Evolutionary conservation across 2,329 filamentous ascomycete genomes (phyloP), one percentile per base, ranked within the genome.

Genomic region (Trichoderma gracile): DNA sequence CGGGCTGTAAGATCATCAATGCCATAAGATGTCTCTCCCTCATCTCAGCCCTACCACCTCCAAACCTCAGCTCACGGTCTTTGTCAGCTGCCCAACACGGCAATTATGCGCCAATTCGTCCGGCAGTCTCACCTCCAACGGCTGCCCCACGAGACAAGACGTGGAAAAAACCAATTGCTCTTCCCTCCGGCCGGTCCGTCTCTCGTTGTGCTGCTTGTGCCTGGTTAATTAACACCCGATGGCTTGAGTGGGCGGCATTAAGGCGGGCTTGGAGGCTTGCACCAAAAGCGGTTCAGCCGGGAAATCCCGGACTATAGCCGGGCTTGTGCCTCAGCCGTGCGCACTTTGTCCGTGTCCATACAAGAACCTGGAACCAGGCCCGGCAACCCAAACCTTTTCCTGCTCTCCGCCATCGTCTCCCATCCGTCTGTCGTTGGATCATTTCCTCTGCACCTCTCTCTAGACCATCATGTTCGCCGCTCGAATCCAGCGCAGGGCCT

Each of bases 401-500:
- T 33, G 15, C 40, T 40, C 57, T 54, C 21, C 40, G 56, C 60
- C 54, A 65, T 42, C 46, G 52, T 67, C 50, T 38, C 50, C 65
- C 65, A 66, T 63, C 58, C 63, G 5, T 45, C 58, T 23, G 40
- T 65, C 42, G n/a, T 63, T 56, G 53, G 50, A 56, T 38, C 50
- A 63, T 56, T 56, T 63, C 42, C 21, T 46, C 33, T 38, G 46
- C 17, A 21, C 33, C 25, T 43, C 49, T 68, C 76, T 62, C 27
- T 54, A 62, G 49, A 61, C 25, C 43, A 78, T 67, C 68, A 93
- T 96, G 92, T 94, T 94, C 79, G 86, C 86, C 78, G 84, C 86
- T 70, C 82, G 76, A 71, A 82, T 89, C 79, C 90, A 92, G 84
- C 86, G 87, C 81, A 87, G 91, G 76, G 89, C 90, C 78, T 93